Base-by-base conservation (phyloP, 805 yeast species). In the Hemisphaericaspora nanyangensis region DNA sequence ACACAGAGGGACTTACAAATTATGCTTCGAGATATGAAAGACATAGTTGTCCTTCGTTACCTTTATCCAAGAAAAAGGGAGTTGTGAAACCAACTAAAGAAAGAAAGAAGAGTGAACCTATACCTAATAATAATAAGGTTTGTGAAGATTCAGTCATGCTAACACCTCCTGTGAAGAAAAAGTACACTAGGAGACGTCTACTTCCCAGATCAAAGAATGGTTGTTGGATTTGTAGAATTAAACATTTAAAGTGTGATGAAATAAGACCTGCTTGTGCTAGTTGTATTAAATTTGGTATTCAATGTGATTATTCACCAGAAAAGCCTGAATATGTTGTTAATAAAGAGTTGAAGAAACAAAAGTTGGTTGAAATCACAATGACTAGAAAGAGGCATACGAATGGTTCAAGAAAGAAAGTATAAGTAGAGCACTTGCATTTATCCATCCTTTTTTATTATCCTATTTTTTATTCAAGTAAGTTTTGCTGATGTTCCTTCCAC, bases 141-240 rank as follows among this genome's bases (percentile, higher is more conserved):
- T 18, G 24, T 4, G 24, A 30, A 18, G 33, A 30, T 12, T 18
- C 24, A 30, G 18, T 22, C 19, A 5, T 19, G 16, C 24, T 17
- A 12, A 17, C 33, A 16, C 28, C 18, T 18, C 44, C 31, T 25
- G 36, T 36, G 41, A 29, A 30, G 17, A 66, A 65, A 40, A 65
- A 65, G 44, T 53, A 65, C 39, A 68, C 68, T 12, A 51, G 74
- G 26, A 55, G 67, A 40, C 59, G 71, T 39, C 46, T 63, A 17
- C 54, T 65, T 40, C 72, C 71, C 2, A 50, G 74, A 33, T 64
- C 71, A 3, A 65, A 65, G 42, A 61, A 55, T 25, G 74, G 74
- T 6, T 68, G 74, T 43, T 68, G 74, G 74, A 65, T 68, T 38
- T 68, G 74, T 44, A 52, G 74, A 39, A 68, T 68, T 42, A 66